Conservation (phyloP, 1,284 basidiomycete species). For the Naganishia sp. region DNA sequence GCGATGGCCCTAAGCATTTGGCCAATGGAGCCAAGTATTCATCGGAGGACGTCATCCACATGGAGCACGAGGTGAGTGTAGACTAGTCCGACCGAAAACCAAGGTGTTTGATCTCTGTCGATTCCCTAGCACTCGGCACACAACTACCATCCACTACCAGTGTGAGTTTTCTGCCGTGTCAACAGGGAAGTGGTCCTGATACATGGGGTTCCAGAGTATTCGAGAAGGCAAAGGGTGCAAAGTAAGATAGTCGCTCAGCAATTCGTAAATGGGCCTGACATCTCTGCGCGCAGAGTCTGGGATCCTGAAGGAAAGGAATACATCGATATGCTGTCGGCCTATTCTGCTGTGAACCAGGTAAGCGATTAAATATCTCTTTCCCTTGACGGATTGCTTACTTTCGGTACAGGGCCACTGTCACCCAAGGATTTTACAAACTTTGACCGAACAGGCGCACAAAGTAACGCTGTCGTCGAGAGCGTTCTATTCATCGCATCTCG, state of each 20-base stretch:
- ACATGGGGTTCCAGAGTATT: constrained; percentile 62
- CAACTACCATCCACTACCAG: constrained; percentile 94
- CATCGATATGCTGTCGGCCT: constrained; percentile 95
- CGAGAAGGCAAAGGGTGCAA: constrained; percentile 82
- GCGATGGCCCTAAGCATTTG: constrained; percentile 14
- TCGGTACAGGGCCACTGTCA: constrained; percentile 97
- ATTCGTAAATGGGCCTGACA: not conserved
- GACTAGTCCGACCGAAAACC: constrained; percentile 38
- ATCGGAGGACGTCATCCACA: constrained; percentile 67
- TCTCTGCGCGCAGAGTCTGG: constrained; percentile 69
- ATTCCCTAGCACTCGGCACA: constrained; percentile 40
- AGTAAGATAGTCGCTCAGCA: constrained; percentile 59
- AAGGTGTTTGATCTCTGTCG: constrained; percentile 39
- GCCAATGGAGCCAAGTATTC: constrained; percentile 44
- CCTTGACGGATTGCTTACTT: constrained; percentile 59
- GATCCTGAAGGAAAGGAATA: constrained; percentile 92
- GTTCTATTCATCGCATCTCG: constrained; percentile 93
- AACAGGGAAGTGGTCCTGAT: not conserved
- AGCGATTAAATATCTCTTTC: not conserved
- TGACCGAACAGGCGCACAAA: constrained; percentile 82
- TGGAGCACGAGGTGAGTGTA: constrained; percentile 76
- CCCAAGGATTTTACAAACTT: constrained; percentile 68
- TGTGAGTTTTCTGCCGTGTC: constrained; percentile 52
- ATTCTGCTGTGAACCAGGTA: constrained; percentile 68
- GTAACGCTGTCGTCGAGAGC: constrained; percentile 93